Evolutionary conservation across 2,329 filamentous ascomycete species (phyloP).

Genomic region (Penicillium sp.): DNA sequence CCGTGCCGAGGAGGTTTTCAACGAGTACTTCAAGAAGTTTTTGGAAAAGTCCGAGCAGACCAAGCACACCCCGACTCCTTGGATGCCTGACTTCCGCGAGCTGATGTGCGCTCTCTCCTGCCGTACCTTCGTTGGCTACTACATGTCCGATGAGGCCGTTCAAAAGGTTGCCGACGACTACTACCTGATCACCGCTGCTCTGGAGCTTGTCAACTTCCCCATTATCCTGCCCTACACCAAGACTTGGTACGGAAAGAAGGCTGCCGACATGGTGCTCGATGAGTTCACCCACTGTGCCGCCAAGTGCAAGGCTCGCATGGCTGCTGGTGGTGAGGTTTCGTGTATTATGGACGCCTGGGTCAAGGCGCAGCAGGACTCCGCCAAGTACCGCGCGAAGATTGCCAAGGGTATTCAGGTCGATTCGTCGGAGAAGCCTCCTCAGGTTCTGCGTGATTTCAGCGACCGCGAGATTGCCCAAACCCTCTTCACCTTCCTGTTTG

Average conservation of each 20-base stretch:
- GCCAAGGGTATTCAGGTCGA: constrained; percentile 66
- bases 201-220: constrained; percentile 97
- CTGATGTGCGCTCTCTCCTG: constrained; percentile 92
- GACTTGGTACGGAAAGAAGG: constrained; percentile 96
- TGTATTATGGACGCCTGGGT: constrained; percentile 98
- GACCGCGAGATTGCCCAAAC: constrained; percentile 92
- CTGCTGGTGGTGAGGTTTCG: constrained; percentile 74
- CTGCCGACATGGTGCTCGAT: constrained; percentile 81
- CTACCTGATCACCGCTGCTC: constrained; percentile 89
- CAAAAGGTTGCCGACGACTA: constrained; percentile 96
- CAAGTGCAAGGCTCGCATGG: constrained; percentile 90
- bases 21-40: constrained; percentile 77
- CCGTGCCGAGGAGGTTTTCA: constrained; percentile 87
- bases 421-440: constrained; percentile 71
- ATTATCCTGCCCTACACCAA: constrained; percentile 93
- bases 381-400: constrained; percentile 72
- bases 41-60: constrained; percentile 68
- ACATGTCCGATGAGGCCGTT: constrained; percentile 82
- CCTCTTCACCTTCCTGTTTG: constrained; percentile 93
- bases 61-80: constrained; percentile 70
- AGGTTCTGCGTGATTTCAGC: constrained; percentile 77
- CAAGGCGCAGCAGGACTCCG: constrained; percentile 78
- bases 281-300: constrained; percentile 90
- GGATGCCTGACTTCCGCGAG: constrained; percentile 90
- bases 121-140: constrained; percentile 95